These are phyloP conservation scores for Nevesoporus exiguus DNA, from an alignment of 768 basidiomycete genomes.

Conservation along the genomic window DNA sequence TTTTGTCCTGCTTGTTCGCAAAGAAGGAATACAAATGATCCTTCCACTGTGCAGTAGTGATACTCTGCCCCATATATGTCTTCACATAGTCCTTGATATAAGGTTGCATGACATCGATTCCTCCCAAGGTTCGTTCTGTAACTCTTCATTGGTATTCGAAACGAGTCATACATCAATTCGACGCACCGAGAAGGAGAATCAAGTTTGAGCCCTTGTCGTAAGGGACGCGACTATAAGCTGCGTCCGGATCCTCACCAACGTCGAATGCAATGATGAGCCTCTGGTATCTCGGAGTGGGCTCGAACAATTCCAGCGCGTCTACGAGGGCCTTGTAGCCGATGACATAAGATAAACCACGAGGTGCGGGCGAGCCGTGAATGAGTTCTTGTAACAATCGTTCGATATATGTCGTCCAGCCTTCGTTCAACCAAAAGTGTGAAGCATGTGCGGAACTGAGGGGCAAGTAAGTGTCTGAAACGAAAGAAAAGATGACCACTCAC, in stretches of 20 bases:
- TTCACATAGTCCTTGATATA: slow-evolving; percentile 54
- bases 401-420: slow-evolving; percentile 93
- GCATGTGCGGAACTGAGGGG: slow-evolving; percentile 58
- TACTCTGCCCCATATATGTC: slow-evolving; percentile 53
- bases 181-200: slow-evolving; percentile 73
- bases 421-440: slow-evolving; percentile 85
- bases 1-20: slow-evolving; percentile 38
- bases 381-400: slow-evolving; percentile 74
- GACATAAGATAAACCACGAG: slow-evolving; percentile 77
- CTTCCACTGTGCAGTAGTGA: slow-evolving; percentile 58
- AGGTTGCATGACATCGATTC: slow-evolving; percentile 51
- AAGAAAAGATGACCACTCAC: slow-evolving; percentile 33
- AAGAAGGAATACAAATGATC: slow-evolving; percentile 50
- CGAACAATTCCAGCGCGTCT: slow-evolving; percentile 63
- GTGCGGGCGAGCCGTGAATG: slow-evolving; percentile 70
- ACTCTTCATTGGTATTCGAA: not conserved
- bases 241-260: slow-evolving; percentile 72
- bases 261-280: slow-evolving; percentile 74
- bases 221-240: slow-evolving; percentile 70
- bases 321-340: slow-evolving; percentile 69
- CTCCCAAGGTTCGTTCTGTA: slow-evolving; percentile 51
- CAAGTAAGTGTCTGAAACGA: not conserved
- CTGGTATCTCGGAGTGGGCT: slow-evolving; percentile 64
- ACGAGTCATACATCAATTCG: not conserved
- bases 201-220: slow-evolving; percentile 92